Evolutionary conservation across 23 red algal genomes (phyloP).

Genomic region (Rhodosorus marinus): DNA sequence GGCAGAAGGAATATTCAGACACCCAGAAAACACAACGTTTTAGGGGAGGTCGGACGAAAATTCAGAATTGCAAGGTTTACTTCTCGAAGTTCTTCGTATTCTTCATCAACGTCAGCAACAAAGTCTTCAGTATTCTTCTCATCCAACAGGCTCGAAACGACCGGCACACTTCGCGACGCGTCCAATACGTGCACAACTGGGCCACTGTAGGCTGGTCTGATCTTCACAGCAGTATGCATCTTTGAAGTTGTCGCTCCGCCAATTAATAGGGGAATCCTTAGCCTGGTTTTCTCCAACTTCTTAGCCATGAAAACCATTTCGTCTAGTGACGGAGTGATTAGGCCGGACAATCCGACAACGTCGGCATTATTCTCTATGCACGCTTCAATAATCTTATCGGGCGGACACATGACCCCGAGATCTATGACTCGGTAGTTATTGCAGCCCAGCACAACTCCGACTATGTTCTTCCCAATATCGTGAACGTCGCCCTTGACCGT

Average conservation of each 20-base stretch:
- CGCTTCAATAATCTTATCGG: constrained; percentile 57
- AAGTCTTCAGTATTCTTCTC: constrained; percentile 38
- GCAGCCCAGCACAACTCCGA: constrained; percentile 47
- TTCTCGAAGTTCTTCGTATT: constrained; percentile 71
- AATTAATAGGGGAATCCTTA: constrained; percentile 53
- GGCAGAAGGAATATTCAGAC: no score
- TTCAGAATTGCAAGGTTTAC: no score
- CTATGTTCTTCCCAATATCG: constrained; percentile 82
- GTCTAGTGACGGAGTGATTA: constrained; percentile 60
- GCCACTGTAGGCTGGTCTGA: constrained; percentile 27
- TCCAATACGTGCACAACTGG: constrained; percentile 55
- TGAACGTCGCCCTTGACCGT: constrained; percentile 74
- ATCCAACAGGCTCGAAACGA: constrained; percentile 45
- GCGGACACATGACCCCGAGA: constrained; percentile 58
- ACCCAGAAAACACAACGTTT: no score
- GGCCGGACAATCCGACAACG: constrained; percentile 47
- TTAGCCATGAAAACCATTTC: constrained; percentile 62
- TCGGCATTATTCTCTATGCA: constrained; percentile 34
- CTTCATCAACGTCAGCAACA: constrained; percentile 42
- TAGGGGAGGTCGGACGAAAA: no score
- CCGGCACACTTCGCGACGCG: constrained; percentile 46
- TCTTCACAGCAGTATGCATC: constrained; percentile 74
- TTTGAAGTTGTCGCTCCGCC: constrained; percentile 54
- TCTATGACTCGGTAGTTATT: constrained; percentile 51
- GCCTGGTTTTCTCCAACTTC: constrained; percentile 24